A percentile compares a stretch with the other conserved stretches of the same genome.
These are phyloP conservation scores for Nadsonia commutata DNA, from an alignment of 1,139 yeast genomes.

Conservation along the genomic window DNA sequence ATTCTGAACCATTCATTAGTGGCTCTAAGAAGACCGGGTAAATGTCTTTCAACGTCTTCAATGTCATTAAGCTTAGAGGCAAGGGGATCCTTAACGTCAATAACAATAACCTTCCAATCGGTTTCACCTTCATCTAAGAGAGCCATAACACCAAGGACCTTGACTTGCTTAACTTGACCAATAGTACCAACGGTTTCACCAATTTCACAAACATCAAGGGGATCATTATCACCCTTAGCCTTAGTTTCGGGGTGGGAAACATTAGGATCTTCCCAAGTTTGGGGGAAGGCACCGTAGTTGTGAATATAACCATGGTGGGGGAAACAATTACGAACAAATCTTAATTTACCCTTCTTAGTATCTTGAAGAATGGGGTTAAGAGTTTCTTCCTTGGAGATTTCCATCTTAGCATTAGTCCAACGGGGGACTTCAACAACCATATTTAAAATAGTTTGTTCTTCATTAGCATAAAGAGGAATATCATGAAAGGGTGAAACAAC, in stretches of 20 bases:
- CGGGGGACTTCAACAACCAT: constrained; percentile 94
- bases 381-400: constrained; percentile 57
- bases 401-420: constrained; percentile 90
- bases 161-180: constrained; percentile 71
- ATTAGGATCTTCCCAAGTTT: constrained; percentile 83
- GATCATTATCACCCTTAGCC: constrained; percentile 86
- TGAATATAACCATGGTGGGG: constrained; percentile 95
- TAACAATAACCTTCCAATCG: constrained; percentile 91
- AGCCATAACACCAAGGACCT: constrained; percentile 86
- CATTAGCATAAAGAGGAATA: constrained; percentile 61
- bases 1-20: constrained; percentile 90
- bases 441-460: constrained; percentile 42
- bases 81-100: constrained; percentile 69
- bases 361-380: constrained; percentile 91
- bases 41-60: constrained; percentile 63
- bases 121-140: constrained; percentile 94
- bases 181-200: constrained; percentile 53
- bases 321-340: constrained; percentile 81
- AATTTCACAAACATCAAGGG: constrained; percentile 90
- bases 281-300: constrained; percentile 97
- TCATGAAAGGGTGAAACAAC: constrained; percentile 81
- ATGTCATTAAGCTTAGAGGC: constrained; percentile 63
- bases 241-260: constrained; percentile 31
- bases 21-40: constrained; percentile 77
- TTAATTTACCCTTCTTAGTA: constrained; percentile 73